These are phyloP conservation scores for Cyathus striatus DNA, from an alignment of 768 basidiomycete species.

Conservation along the genomic window DNA sequence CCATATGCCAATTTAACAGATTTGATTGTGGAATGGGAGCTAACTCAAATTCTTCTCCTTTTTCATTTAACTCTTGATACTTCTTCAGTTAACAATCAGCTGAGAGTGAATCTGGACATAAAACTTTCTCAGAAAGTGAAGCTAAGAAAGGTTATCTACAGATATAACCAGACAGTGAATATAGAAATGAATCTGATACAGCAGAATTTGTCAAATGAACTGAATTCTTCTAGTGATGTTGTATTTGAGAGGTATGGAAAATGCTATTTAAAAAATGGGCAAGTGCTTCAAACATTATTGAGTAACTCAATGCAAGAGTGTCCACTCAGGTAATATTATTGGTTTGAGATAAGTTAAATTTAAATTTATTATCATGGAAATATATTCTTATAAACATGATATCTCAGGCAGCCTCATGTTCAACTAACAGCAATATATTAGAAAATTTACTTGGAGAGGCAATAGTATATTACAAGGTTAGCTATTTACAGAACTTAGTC, in stretches of 20 bases:
- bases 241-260: not conserved
- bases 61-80: constrained; percentile 6
- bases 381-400: not conserved
- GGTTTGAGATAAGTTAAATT: not conserved
- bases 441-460: too few species aligned
- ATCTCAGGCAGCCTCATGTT: not conserved
- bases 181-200: not conserved
- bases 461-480: not conserved
- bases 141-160: not conserved
- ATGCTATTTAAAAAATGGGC: not conserved
- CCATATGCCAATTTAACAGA: constrained; percentile 12
- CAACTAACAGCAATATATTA: not conserved
- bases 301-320: not conserved
- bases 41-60: constrained; percentile 7
- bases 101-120: not conserved
- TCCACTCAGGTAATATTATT: too few species aligned
- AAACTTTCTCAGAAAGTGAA: not conserved
- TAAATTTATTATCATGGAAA: not conserved
- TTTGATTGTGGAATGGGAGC: constrained; percentile 10
- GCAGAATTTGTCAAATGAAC: not conserved
- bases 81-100: not conserved
- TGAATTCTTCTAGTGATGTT: not conserved
- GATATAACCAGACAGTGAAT: not conserved
- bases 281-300: not conserved
- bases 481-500: not conserved